phyloP scores from a whole-genome alignment of 768 basidiomycete species.

The Amanita molliuscula region DNA sequence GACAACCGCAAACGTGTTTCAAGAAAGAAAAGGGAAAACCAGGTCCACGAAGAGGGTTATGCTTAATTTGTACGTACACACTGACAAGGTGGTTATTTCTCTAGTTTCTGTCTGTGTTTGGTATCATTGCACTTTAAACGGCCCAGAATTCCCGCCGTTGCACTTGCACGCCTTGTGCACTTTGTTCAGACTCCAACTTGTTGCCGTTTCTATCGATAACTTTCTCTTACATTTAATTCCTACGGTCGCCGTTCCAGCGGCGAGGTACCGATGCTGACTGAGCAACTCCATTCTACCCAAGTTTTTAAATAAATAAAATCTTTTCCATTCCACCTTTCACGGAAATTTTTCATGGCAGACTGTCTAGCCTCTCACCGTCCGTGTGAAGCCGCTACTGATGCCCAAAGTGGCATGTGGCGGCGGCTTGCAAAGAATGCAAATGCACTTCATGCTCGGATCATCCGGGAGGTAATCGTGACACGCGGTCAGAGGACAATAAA shows the following conservation, averaged over 20 bases:
- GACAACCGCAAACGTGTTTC: conserved; percentile 1
- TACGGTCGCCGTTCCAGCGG: background rate
- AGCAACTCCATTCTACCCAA: background rate
- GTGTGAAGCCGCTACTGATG: background rate
- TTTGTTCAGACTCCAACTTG: background rate
- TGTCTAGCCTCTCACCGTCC: background rate
- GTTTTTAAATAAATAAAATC: too few relatives aligned
- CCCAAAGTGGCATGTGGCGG: conserved; percentile 1
- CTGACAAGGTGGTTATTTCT: conserved; percentile 4
- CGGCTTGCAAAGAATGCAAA: background rate
- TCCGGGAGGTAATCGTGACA: conserved; percentile 1
- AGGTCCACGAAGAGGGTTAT: conserved; percentile 2
- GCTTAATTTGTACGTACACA: conserved; percentile 7
- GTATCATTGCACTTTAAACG: conserved; percentile 8
- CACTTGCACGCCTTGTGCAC: background rate
- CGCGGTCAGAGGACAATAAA: background rate
- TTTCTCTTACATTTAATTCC: background rate
- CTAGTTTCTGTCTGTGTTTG: conserved; percentile 3
- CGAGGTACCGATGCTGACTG: background rate
- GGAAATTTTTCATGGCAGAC: background rate
- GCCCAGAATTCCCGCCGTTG: background rate
- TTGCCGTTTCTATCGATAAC: background rate
- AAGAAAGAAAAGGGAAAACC: conserved; percentile 4
- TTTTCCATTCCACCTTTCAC: background rate
- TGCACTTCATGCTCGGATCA: conserved; percentile 7